Base-by-base conservation (phyloP, 1,284 basidiomycete genomes). In the Irpex sp. region DNA sequence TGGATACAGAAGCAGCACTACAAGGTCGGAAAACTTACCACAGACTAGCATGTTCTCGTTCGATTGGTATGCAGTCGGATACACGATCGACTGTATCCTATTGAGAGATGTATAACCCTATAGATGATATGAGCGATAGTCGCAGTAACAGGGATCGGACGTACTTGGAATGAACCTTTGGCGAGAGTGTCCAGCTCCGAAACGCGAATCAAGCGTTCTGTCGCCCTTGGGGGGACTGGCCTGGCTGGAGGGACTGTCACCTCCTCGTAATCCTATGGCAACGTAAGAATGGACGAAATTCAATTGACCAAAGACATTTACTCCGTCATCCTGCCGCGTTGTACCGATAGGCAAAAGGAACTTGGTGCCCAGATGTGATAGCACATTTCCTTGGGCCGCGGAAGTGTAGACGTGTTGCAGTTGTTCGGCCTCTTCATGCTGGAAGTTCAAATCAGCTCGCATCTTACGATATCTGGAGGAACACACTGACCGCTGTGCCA, bases 31-130 rank as follows among this genome's bases (percentile, higher is more conserved):
- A 26, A n/a, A 77, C 87, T 70, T 71, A 94, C 94, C 94, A 70
- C 97, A 99, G 60, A 99, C 85, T 47, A 99, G 87, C 81, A 99
- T 87, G 72, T 99, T 99, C 76, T 98, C 97, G 69, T 98, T 98
- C 1, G 94, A 92, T 21, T 86, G 82, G 77, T 98, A 98, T 1
- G 96, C 97, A 2, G 94, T 93, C 0, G 93, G 92, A 76, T 92
- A 98, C 11, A 99, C 91, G 62, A 97, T 94, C 5, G 94, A 97
- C 74, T 99, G 97, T 66, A 99, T 92, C 66, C 97, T 85, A 73
- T 99, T 99, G 66, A 99, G 82, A 17, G 88, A 84, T 56, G 84
- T 80, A 73, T 99, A 99, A 31, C 93, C 93, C 88, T 96, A 8
- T 8, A n/a, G 1, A 17, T 58, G 0, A 2, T 3, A n/a, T 21